Evolutionary conservation across 257 asterid genomes (phyloP).

Genomic region (Fraxinus anomala): DNA sequence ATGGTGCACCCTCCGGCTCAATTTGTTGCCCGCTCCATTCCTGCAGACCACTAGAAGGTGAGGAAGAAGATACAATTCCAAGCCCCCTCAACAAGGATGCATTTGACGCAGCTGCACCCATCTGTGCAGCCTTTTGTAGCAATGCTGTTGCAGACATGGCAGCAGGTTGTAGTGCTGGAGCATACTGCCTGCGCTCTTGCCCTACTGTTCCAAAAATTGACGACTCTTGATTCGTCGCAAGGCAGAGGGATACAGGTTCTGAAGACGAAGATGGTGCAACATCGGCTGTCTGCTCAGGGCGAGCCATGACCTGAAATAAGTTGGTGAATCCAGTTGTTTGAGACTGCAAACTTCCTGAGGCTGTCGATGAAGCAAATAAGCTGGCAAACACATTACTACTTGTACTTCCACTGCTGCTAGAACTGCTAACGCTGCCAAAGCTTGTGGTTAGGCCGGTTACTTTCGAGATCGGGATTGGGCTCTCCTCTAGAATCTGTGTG

Average conservation of each 20-base stretch:
- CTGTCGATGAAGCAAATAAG: conserved; percentile 67
- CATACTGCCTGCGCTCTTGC: conserved; percentile 69
- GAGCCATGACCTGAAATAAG: conserved; percentile 44
- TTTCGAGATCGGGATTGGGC: conserved; percentile 18
- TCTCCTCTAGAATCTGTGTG: conserved; percentile 48
- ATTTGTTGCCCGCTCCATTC: conserved; percentile 48
- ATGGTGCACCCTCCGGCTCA: conserved; percentile 46
- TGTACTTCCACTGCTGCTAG: conserved; percentile 61
- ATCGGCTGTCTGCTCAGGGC: conserved; percentile 37
- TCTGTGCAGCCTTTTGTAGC: conserved; percentile 85
- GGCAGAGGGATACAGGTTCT: conserved; percentile 65
- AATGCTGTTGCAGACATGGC: conserved; percentile 88
- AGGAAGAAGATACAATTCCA: conserved; percentile 52
- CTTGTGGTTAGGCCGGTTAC: conserved; percentile 42
- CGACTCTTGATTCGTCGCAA: conserved; percentile 59
- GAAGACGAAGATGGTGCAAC: conserved; percentile 44
- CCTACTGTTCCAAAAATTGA: conserved; percentile 53
- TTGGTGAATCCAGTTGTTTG: conserved; percentile 45
- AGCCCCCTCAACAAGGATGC: conserved; percentile 68
- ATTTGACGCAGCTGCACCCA: conserved; percentile 64
- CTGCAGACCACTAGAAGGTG: conserved; percentile 38
- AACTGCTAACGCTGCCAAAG: conserved; percentile 45
- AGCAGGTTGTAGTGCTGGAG: conserved; percentile 59
- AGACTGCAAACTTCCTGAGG: conserved; percentile 54
- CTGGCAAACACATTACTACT: conserved; percentile 63